Evolutionary conservation across 306 rosid species (phyloP).

Genomic region (Albizia julibrissin): DNA sequence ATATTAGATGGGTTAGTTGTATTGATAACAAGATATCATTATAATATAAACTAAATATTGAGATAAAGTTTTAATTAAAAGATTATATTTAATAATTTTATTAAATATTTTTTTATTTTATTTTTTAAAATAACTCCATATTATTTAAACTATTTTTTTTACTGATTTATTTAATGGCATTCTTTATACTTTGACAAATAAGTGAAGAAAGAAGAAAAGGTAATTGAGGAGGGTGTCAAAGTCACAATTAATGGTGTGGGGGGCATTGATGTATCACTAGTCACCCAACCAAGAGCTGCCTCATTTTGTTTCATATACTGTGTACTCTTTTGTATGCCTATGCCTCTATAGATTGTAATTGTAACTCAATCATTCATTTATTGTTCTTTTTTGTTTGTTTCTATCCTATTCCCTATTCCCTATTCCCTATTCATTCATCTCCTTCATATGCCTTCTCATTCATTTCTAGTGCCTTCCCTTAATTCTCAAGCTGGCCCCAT

Average conservation of each 20-base stretch:
- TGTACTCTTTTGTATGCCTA: background rate
- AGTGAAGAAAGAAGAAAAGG: background rate
- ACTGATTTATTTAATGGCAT: too few relatives aligned
- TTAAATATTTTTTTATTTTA: too few relatives aligned
- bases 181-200: background rate
- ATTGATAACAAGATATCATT: too few relatives aligned
- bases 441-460: background rate
- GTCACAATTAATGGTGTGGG: background rate
- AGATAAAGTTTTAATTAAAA: too few relatives aligned
- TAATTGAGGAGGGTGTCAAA: background rate
- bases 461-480: background rate
- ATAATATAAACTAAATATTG: too few relatives aligned
- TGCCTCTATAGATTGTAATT: background rate
- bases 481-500: background rate
- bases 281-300: background rate
- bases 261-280: background rate
- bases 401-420: background rate
- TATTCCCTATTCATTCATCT: background rate
- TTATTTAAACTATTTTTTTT: too few relatives aligned
- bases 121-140: too few relatives aligned
- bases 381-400: background rate
- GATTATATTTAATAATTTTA: too few relatives aligned
- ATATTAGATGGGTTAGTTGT: too few relatives aligned
- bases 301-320: background rate
- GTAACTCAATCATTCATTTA: background rate